phyloP scores from a whole-genome alignment of 495 filamentous ascomycete genomes.

The Staphylotrichum tortipilum region DNA sequence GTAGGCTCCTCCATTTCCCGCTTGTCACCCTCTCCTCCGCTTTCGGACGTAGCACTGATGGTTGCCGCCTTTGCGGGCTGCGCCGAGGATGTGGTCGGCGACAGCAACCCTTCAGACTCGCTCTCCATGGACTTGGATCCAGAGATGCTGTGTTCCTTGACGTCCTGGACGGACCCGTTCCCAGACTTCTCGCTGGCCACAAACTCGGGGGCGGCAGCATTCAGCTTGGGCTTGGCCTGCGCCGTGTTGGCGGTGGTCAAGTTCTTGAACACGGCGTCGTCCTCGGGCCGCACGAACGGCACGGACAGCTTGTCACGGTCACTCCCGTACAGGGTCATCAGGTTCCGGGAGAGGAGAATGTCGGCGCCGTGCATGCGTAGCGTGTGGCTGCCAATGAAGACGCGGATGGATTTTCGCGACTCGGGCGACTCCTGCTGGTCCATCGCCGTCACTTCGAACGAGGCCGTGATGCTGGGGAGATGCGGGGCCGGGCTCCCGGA shows the following conservation, averaged over 20 bases:
- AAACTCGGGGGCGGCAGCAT: conserved; percentile 43
- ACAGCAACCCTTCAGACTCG: conserved; percentile 16
- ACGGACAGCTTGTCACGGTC: conserved; percentile 83
- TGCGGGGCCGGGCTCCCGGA: conserved; percentile 67
- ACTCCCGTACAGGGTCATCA: conserved; percentile 76
- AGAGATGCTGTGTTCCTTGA: conserved; percentile 8
- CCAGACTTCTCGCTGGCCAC: conserved; percentile 30
- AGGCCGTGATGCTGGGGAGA: conserved; percentile 66
- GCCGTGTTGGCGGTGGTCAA: conserved; percentile 52
- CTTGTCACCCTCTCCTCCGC: conserved; percentile 32
- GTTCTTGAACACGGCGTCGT: conserved; percentile 68
- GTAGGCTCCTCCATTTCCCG: conserved; percentile 17
- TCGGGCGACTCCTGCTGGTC: conserved; percentile 35
- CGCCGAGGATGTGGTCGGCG: conserved; percentile 25
- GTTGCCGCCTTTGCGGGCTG: conserved; percentile 26
- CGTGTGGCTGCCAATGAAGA: conserved; percentile 81
- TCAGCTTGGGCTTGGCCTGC: conserved; percentile 40
- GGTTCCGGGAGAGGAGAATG: conserved; percentile 83
- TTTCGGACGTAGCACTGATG: conserved; percentile 32
- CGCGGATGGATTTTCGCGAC: conserved; percentile 54
- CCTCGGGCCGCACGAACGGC: conserved; percentile 88
- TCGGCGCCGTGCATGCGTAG: conserved; percentile 83
- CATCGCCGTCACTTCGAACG: conserved; percentile 61
- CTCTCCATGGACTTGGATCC: conserved; percentile 10
- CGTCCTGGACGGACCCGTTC: conserved; percentile 11